Conservation (phyloP, 1,284 basidiomycete species). For the Testicularia cyperi region DNA sequence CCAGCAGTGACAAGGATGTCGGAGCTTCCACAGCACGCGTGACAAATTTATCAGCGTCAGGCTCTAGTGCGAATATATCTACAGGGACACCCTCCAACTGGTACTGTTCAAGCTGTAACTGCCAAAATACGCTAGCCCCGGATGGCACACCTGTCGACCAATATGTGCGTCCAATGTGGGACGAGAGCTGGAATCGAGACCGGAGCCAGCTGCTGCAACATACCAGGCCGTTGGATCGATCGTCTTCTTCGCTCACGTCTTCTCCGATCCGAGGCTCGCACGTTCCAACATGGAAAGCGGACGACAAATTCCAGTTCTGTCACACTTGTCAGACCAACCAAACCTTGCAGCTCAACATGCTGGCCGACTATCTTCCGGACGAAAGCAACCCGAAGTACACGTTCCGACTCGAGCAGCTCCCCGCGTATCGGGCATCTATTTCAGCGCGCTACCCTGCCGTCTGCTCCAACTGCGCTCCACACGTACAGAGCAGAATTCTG, state of each 20-base stretch:
- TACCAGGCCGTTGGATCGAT: too few species aligned
- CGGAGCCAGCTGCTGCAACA: constrained; percentile 14
- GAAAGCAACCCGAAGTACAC: constrained; percentile 34
- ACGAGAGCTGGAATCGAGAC: constrained; percentile 32
- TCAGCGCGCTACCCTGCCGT: constrained; percentile 43
- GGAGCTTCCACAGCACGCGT: too few species aligned
- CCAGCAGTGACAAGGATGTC: too few species aligned
- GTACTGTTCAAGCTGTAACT: constrained; percentile 49
- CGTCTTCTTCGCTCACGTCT: too few species aligned
- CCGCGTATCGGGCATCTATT: constrained; percentile 39
- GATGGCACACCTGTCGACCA: constrained; percentile 29
- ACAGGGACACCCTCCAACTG: constrained; percentile 45
- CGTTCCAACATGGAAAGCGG: too few species aligned
- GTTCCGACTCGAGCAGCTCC: constrained; percentile 13
- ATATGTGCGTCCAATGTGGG: constrained; percentile 44
- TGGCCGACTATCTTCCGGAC: constrained; percentile 45
- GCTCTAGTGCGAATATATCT: constrained; percentile 21
- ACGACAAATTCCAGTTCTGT: constrained; percentile 30
- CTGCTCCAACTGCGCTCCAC: constrained; percentile 30
- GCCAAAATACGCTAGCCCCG: constrained; percentile 34
- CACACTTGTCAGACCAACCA: constrained; percentile 54
- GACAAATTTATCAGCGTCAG: constrained; percentile 11
- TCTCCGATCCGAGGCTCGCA: too few species aligned
- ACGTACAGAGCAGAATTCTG: constrained; percentile 20
- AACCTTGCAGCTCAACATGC: constrained; percentile 44